phyloP scores from a whole-genome alignment of 2,329 filamentous ascomycete genomes.

The Magnaporthiopsis rhizophila region DNA sequence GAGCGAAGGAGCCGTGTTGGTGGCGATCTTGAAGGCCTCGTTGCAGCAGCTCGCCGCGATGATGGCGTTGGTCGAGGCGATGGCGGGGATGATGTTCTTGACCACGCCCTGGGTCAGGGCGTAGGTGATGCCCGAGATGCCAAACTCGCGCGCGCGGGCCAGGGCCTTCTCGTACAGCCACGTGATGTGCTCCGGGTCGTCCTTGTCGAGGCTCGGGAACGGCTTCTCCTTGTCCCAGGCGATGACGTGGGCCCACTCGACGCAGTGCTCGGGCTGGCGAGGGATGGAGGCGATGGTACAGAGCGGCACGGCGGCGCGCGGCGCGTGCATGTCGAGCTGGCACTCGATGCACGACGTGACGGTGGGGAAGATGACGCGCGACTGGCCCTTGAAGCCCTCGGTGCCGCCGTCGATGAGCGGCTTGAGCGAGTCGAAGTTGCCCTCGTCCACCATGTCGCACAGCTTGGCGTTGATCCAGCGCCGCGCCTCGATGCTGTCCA shows the following conservation, averaged over 20 bases:
- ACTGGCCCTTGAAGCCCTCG: conserved; percentile 96
- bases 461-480: conserved; percentile 97
- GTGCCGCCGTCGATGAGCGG: conserved; percentile 95
- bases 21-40: conserved; percentile 91
- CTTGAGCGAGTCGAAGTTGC: conserved; percentile 78
- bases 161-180: conserved; percentile 90
- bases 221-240: conserved; percentile 86
- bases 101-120: conserved; percentile 94
- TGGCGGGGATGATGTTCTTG: conserved; percentile 98
- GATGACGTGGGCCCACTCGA: conserved; percentile 98
- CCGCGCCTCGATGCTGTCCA: conserved; percentile 96
- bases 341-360: conserved; percentile 97
- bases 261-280: conserved; percentile 92
- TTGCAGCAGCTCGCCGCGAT: conserved; percentile 94
- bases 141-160: conserved; percentile 74
- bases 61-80: conserved; percentile 95
- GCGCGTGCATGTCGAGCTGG: conserved; percentile 96
- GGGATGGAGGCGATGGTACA: conserved; percentile 96
- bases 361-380: conserved; percentile 83
- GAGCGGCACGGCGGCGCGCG: conserved; percentile 90
- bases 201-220: conserved; percentile 82
- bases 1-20: conserved; percentile 70
- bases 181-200: conserved; percentile 93
- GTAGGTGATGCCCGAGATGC: conserved; percentile 89
- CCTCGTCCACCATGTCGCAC: conserved; percentile 79